Evolutionary conservation across 2,329 filamentous ascomycete genomes (phyloP).

Genomic region (Huntiella bhutanensis): DNA sequence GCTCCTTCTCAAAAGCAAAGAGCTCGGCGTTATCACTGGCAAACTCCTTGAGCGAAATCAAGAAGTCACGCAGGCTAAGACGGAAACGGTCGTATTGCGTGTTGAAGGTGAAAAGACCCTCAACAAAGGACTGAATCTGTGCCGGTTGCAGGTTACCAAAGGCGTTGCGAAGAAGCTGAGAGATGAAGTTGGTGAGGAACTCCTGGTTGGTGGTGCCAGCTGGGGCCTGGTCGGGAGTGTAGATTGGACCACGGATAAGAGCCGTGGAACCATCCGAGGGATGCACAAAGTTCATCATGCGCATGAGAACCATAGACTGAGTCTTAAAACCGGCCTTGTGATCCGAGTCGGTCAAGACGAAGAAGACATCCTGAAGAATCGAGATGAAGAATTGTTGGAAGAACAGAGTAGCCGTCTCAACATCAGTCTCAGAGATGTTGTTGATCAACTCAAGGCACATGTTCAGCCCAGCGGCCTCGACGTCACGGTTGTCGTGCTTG

Average conservation of each 20-base stretch:
- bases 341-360: conserved; percentile 89
- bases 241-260: conserved; percentile 86
- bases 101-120: conserved; percentile 74
- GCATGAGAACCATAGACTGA: conserved; percentile 79
- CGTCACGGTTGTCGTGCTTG: conserved; percentile 97
- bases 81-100: conserved; percentile 89
- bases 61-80: conserved; percentile 83
- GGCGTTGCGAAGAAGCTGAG: conserved; percentile 65
- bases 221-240: conserved; percentile 64
- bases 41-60: conserved; percentile 94
- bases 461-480: conserved; percentile 86
- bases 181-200: conserved; percentile 77
- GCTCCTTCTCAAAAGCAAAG: conserved; percentile 85
- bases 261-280: conserved; percentile 46
- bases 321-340: conserved; percentile 99
- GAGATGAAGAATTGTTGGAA: conserved; percentile 96
- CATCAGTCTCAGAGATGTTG: conserved; percentile 87
- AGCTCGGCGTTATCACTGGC: conserved; percentile 88
- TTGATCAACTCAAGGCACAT: conserved; percentile 97
- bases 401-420: conserved; percentile 74
- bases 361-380: conserved; percentile 95
- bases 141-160: conserved; percentile 82
- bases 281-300: conserved; percentile 92
- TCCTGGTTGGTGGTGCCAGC: conserved; percentile 75
- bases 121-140: conserved; percentile 80